A percentile compares a stretch with the other conserved stretches of the same genome.
Conservation (phyloP, 2,329 filamentous ascomycete species). For the Didymella keratinophila region DNA sequence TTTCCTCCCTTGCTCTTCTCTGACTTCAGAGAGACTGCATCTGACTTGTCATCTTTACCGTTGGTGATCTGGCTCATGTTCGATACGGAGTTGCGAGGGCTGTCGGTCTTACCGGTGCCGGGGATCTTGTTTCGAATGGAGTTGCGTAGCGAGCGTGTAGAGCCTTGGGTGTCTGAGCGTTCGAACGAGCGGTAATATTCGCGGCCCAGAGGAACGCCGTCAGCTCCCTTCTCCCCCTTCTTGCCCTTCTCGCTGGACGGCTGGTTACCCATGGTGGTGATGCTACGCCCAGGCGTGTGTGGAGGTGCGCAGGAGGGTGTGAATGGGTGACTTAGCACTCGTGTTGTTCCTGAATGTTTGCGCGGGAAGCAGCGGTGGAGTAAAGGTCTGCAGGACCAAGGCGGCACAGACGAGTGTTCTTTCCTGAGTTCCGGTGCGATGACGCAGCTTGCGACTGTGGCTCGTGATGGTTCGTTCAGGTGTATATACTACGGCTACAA, state of each 20-base stretch:
- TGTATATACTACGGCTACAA: conserved; percentile 1
- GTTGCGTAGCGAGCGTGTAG: conserved; percentile 82
- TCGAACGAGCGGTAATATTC: conserved; percentile 82
- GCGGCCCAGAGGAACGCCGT: conserved; percentile 73
- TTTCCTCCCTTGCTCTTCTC: conserved; percentile 62
- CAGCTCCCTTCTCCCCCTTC: conserved; percentile 55
- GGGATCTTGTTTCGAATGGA: conserved; percentile 89
- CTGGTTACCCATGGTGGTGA: conserved; percentile 75
- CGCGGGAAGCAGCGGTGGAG: conserved; percentile 30
- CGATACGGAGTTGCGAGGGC: conserved; percentile 77
- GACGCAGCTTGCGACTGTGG: conserved; percentile 31
- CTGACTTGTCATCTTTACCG: conserved; percentile 71
- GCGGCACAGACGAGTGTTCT: conserved; percentile 25
- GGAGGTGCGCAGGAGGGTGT: conserved; percentile 10
- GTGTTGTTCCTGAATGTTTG: neutral
- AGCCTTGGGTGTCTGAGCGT: conserved; percentile 92
- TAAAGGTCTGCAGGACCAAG: conserved; percentile 26
- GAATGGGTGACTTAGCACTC: conserved; percentile 19
- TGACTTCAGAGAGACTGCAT: conserved; percentile 78
- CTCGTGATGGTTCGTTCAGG: conserved; percentile 10
- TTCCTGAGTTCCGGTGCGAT: conserved; percentile 26
- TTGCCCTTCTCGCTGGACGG: conserved; percentile 67
- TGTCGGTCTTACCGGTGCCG: conserved; percentile 73
- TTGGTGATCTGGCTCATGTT: conserved; percentile 56
- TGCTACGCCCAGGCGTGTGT: conserved; percentile 18